phyloP scores from a whole-genome alignment of 192 early-diverging fungal genomes.

The Umbelopsis ramanniana region DNA sequence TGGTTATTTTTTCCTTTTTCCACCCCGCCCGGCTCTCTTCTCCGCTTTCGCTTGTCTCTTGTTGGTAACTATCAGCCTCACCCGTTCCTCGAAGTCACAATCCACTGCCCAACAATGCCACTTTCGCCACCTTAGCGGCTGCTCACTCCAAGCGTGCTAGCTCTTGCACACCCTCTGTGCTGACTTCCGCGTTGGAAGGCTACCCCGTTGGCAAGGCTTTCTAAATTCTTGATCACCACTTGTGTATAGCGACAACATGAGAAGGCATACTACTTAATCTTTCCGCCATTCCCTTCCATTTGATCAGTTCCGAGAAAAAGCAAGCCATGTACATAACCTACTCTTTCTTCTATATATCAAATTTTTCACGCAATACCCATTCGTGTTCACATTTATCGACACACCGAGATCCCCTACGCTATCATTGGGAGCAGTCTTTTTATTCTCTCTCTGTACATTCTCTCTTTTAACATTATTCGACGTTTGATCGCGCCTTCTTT shows the following conservation, averaged over 20 bases:
- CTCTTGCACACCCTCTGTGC: conserved; percentile 8
- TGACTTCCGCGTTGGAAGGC: conserved; percentile 1
- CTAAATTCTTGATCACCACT: neutral
- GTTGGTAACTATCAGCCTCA: neutral
- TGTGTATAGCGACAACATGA: neutral
- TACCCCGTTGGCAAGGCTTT: conserved; percentile 11
- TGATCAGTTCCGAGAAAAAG: neutral
- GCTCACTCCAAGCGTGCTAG: conserved; percentile 14
- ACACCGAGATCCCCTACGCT: neutral
- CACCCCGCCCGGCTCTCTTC: neutral
- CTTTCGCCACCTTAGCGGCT: neutral
- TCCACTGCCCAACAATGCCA: conserved; percentile 20
- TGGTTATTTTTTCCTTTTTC: neutral
- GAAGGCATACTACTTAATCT: neutral
- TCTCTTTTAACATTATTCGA: conserved; percentile 1
- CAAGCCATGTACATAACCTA: neutral
- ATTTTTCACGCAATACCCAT: neutral
- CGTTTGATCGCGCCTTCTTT: neutral
- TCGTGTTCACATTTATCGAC: neutral
- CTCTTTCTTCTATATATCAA: neutral
- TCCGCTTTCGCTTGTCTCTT: neutral
- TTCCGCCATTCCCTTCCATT: neutral
- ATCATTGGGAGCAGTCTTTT: too few relatives aligned
- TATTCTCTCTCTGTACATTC: conserved; percentile 2
- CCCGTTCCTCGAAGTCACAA: conserved; percentile 17